These are phyloP conservation scores for Lactarius hengduanensis DNA, from an alignment of 768 basidiomycete genomes.

Conservation along the genomic window DNA sequence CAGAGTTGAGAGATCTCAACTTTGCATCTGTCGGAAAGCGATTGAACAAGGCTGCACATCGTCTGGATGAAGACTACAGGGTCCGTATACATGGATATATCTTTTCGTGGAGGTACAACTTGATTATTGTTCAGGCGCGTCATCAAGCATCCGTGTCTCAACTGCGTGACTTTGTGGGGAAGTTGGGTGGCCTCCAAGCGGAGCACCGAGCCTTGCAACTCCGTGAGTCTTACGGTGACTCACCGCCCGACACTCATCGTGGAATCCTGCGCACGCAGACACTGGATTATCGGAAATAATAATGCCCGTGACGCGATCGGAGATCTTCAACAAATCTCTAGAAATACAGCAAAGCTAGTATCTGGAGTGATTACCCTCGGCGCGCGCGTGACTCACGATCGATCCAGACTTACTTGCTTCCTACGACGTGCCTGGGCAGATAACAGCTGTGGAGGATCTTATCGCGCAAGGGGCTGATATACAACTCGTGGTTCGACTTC, in stretches of 20 bases:
- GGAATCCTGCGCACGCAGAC: conserved; percentile 49
- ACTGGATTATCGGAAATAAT: conserved; percentile 93
- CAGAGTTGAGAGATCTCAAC: conserved; percentile 85
- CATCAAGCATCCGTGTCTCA: conserved; percentile 89
- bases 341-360: conserved; percentile 91
- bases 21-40: conserved; percentile 85
- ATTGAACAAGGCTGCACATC: conserved; percentile 76
- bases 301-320: conserved; percentile 77
- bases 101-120: background rate
- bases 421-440: conserved; percentile 77
- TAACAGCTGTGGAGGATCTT: conserved; percentile 86
- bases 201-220: conserved; percentile 88
- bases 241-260: background rate
- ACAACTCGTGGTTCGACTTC: conserved; percentile 70
- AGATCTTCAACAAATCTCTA: conserved; percentile 86
- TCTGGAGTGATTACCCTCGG: conserved; percentile 1
- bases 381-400: conserved; percentile 15
- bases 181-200: conserved; percentile 85
- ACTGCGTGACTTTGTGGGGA: conserved; percentile 92
- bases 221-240: conserved; percentile 55
- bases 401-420: conserved; percentile 86
- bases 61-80: conserved; percentile 92
- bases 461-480: conserved; percentile 85
- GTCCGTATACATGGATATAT: conserved; percentile 38
- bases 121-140: conserved; percentile 53